Evolutionary conservation across 306 rosid genomes (phyloP), one percentile per base, ranked within the genome.

Genomic region (Dryas alaskensis): DNA sequence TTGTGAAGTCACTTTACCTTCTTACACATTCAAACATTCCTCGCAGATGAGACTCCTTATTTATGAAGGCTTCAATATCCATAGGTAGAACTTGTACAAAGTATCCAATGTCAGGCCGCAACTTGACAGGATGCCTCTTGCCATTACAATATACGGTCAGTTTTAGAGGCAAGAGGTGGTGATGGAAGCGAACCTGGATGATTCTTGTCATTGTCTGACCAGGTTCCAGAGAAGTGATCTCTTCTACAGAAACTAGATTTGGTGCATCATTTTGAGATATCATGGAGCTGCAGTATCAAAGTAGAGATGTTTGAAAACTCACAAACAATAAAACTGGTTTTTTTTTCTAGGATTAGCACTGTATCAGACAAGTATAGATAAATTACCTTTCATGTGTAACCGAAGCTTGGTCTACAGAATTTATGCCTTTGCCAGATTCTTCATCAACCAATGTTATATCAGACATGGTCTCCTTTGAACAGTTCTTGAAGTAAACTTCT

Each of bases 71-170:
- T 73, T 87, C 92, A 50, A 73, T 72, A 68, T 78, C 89, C 83
- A 95, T 68, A 3, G 88, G 84, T 72, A 88, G 89, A 44, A 97
- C 89, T 76, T 84, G 88, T 48, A 95, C 84, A 60, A 95, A 92
- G 82, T 90, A 95, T 74, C 97, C 99, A 74, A 95, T 90, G 79
- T 92, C 98, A 10, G 99, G 99, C 84, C 90, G 84, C 75, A 95
- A 72, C 76, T 81, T 94, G 60, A 91, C 93, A 59, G 88, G 84
- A 81, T 84, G 78, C 76, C 68, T 92, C 77, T 81, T 88, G 77
- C 89, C 92, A 60, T 90, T 83, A 82, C 92, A 88, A 86, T 76
- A 82, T 68, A 95, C 84, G 83, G 87, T 83, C 81, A 95, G 77
- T 82, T 92, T 92, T 67, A 90, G 82, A 76, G 99, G 97, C 86